phyloP scores from a whole-genome alignment of 1,139 yeast genomes.

The Dujonia santamariae region DNA sequence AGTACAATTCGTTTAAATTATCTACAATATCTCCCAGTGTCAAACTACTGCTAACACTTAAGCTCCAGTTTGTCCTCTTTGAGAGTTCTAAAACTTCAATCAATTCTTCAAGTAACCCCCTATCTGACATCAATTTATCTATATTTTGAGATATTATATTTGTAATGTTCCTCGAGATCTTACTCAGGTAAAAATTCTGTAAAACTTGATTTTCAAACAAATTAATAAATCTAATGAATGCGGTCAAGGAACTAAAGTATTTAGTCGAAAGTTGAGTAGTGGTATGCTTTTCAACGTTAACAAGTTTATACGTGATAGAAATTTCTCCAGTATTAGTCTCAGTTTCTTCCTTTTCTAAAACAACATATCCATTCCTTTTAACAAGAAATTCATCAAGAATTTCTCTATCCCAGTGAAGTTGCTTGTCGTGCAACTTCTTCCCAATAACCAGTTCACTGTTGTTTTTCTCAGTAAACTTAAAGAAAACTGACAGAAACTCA shows the following conservation, averaged over 20 bases:
- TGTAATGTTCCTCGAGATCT: conserved; percentile 28
- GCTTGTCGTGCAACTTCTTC: conserved; percentile 13
- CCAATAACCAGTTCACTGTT: conserved; percentile 8
- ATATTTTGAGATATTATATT: conserved; percentile 30
- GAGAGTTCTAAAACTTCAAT: conserved; percentile 22
- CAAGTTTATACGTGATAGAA: not conserved
- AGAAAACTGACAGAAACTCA: conserved; percentile 6
- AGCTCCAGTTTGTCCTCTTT: conserved; percentile 27
- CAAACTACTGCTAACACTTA: conserved; percentile 21
- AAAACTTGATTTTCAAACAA: conserved; percentile 20
- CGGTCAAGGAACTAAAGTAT: conserved; percentile 21
- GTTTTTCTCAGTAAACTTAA: conserved; percentile 3
- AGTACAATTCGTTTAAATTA: conserved; percentile 25
- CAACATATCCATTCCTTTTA: no score
- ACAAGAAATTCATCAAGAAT: conserved; percentile 12
- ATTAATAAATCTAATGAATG: conserved; percentile 31
- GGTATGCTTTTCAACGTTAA: no score
- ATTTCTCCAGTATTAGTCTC: not conserved
- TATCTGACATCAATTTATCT: conserved; percentile 20
- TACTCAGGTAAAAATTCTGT: conserved; percentile 26
- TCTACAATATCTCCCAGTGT: conserved; percentile 16
- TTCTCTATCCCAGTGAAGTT: conserved; percentile 17
- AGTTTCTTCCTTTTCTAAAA: conserved; percentile 3
- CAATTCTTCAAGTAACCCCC: conserved; percentile 17
- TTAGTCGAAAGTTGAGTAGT: no score